Conservation (phyloP, 192 early-diverging fungal genomes). For the Cladochytrium replicatum region DNA sequence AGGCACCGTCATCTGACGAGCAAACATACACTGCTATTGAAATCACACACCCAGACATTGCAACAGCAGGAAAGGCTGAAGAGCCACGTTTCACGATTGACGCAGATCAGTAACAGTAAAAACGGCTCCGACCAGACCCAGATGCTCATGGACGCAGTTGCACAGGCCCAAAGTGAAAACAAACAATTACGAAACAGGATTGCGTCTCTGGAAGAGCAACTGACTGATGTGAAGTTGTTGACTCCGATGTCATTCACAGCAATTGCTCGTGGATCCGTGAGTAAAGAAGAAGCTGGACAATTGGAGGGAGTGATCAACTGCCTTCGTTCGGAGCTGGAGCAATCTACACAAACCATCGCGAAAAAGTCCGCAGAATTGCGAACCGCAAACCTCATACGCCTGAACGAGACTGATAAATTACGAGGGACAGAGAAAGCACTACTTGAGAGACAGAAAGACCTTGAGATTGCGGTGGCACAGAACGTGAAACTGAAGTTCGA, state of each 20-base stretch:
- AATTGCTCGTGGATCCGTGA: too few species aligned
- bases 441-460: slow-evolving; percentile 24
- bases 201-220: slow-evolving; percentile 11
- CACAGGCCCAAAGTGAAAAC: slow-evolving; percentile 25
- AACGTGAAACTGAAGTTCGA: slow-evolving; percentile 20
- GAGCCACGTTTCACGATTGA: slow-evolving; percentile 26
- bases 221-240: not conserved
- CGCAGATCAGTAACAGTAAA: slow-evolving; percentile 12
- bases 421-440: slow-evolving; percentile 11
- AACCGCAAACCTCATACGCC: slow-evolving; percentile 17
- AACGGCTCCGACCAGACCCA: slow-evolving; percentile 12
- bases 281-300: not conserved
- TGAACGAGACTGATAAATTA: slow-evolving; percentile 29
- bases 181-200: slow-evolving; percentile 13
- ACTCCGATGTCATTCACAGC: not conserved
- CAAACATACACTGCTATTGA: slow-evolving; percentile 21
- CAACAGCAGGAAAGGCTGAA: slow-evolving; percentile 34
- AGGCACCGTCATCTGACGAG: slow-evolving; percentile 11
- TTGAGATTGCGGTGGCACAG: slow-evolving; percentile 5
- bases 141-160: slow-evolving; percentile 20
- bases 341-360: slow-evolving; percentile 12
- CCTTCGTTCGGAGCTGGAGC: slow-evolving; percentile 15
- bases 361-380: slow-evolving; percentile 8
- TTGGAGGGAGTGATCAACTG: slow-evolving; percentile 6
- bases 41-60: slow-evolving; percentile 19